Conservation (phyloP, 768 basidiomycete genomes). For the Auricularia heimuer region DNA sequence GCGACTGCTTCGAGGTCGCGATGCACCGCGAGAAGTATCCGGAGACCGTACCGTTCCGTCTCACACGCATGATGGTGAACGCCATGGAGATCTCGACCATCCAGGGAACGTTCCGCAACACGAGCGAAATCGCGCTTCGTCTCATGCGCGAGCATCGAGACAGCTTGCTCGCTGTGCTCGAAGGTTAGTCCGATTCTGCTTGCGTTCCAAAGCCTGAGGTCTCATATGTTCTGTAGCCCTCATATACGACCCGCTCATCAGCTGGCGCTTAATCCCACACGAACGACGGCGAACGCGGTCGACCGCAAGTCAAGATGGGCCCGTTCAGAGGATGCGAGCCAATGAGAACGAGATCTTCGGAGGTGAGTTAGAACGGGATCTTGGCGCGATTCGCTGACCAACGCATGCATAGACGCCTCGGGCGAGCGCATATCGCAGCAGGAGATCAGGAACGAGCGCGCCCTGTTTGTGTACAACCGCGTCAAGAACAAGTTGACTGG, state of each 20-base stretch:
- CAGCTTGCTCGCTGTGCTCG: constrained; percentile 38
- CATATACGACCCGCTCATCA: constrained; percentile 39
- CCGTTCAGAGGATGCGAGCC: constrained; percentile 21
- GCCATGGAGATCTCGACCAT: constrained; percentile 44
- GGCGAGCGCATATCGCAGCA: constrained; percentile 20
- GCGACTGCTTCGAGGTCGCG: constrained; percentile 39
- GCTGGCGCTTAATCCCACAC: constrained; percentile 28
- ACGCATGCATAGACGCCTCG: constrained; percentile 8
- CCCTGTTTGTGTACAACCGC: constrained; percentile 34
- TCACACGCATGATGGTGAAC: constrained; percentile 40
- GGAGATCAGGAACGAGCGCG: constrained; percentile 34
- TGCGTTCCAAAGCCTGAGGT: no score
- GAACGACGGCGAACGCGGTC: constrained; percentile 15
- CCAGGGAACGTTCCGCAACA: constrained; percentile 35
- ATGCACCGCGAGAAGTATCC: constrained; percentile 37
- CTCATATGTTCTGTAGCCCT: constrained; percentile 18
- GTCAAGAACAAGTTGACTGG: constrained; percentile 38
- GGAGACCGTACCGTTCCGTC: constrained; percentile 40
- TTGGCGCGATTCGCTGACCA: background rate
- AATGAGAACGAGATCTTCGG: constrained; percentile 32
- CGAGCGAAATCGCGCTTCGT: constrained; percentile 35
- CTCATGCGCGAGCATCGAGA: constrained; percentile 39
- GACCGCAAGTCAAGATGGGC: constrained; percentile 10
- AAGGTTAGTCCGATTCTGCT: constrained; percentile 14
- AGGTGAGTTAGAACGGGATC: constrained; percentile 18